Conservation (phyloP, 257 asterid genomes). For the Paraleonurus japonicus region DNA sequence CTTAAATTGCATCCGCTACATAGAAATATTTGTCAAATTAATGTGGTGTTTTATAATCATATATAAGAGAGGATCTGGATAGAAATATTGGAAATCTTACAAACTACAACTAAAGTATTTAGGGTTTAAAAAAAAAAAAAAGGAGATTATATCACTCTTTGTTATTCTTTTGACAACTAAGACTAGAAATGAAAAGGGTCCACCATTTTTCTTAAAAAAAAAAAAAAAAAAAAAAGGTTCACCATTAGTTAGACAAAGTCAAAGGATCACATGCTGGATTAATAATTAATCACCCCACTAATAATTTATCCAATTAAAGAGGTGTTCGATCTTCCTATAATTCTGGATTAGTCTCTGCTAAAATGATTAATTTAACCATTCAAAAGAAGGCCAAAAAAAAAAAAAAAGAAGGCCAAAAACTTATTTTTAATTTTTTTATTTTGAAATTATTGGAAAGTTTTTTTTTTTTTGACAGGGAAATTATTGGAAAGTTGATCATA, state of each 20-base stretch:
- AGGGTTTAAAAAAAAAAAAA: neutral
- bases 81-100: neutral
- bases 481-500: neutral
- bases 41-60: too few species aligned
- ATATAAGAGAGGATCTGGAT: too few species aligned
- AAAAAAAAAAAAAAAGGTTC: conserved; percentile 26
- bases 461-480: too few species aligned
- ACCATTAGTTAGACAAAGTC: conserved; percentile 19
- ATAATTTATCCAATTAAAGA: neutral
- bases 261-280: conserved; percentile 30
- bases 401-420: too few species aligned
- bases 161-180: conserved; percentile 5
- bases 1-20: neutral
- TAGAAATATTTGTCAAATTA: too few species aligned
- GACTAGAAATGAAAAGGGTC: conserved; percentile 13
- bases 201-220: too few species aligned
- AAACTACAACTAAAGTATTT: neutral
- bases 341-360: neutral
- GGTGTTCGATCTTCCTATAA: neutral
- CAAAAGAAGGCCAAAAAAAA: neutral
- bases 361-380: neutral
- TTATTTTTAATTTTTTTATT: too few species aligned
- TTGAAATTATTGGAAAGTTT: too few species aligned
- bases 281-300: conserved; percentile 1
- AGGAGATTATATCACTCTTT: neutral